Conservation (phyloP, 805 yeast species). For the Nakazawaea wyomingensis region DNA sequence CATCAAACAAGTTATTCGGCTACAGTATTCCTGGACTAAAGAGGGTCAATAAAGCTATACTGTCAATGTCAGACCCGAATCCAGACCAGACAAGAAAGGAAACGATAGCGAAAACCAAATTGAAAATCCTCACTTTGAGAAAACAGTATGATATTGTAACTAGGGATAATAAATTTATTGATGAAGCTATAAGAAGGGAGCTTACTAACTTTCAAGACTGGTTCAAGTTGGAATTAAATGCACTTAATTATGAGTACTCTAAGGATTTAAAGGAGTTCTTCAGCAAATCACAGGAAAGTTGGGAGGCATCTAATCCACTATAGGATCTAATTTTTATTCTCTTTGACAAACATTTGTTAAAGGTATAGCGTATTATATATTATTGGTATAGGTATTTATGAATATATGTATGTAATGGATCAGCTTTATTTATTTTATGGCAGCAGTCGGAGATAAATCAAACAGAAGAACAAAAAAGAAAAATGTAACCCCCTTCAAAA, state of each 20-base stretch:
- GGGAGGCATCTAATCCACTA: slow-evolving; percentile 23
- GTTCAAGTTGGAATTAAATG: slow-evolving; percentile 23
- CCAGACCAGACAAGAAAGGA: slow-evolving; percentile 29
- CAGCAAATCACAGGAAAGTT: slow-evolving; percentile 19
- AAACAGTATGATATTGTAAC: slow-evolving; percentile 24
- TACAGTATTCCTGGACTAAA: slow-evolving; percentile 30
- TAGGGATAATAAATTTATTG: slow-evolving; percentile 22
- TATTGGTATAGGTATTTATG: too few relatives aligned
- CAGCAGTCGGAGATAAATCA: too few relatives aligned
- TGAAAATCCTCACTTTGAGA: slow-evolving; percentile 26
- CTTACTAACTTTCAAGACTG: slow-evolving; percentile 25
- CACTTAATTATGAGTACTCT: slow-evolving; percentile 20
- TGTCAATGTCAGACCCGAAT: slow-evolving; percentile 29
- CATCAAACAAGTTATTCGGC: slow-evolving; percentile 18
- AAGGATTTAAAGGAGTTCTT: slow-evolving; percentile 20
- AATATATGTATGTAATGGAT: too few relatives aligned
- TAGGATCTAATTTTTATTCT: too few relatives aligned
- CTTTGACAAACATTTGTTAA: too few relatives aligned
- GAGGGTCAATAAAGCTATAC: slow-evolving; percentile 27
- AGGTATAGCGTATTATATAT: too few relatives aligned
- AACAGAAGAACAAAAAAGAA: too few relatives aligned
- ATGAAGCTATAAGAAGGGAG: slow-evolving; percentile 20
- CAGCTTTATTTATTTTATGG: too few relatives aligned
- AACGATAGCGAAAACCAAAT: slow-evolving; percentile 23
- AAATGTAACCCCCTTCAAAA: background rate